Base-by-base conservation (phyloP, 2,329 filamentous ascomycete species). In the Graphilbum ipis-grandicollis region DNA sequence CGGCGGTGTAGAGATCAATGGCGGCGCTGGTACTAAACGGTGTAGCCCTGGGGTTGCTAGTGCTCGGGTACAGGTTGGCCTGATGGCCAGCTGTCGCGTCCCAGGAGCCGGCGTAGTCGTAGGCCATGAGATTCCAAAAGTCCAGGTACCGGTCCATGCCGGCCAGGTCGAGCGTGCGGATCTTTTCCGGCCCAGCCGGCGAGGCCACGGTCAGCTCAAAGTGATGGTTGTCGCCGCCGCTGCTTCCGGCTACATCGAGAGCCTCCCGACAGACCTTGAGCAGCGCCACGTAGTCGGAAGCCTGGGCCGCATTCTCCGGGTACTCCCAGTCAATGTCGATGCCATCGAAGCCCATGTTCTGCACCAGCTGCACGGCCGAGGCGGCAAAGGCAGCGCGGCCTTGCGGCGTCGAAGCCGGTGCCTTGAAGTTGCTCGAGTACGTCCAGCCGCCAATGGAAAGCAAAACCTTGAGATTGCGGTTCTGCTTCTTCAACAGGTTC, bases 391-490 rank as follows among this genome's bases (percentile, higher is more conserved):
- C 66, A 22, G 65, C 61, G 8, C 85, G 71, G 9, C 84, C 83
- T 19, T 68, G 56, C 0, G 71, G 63, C 0, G 79, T 84, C 31
- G 79, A 79, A 1, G 79, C 78, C 0, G 84, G 79, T 21, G 58
- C 60, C n/a, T 71, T 67, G 56, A 94, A 92, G 59, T 93, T 90
- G 54, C 70, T 62, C 43, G 78, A 82, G 55, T 93, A 93, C 0
- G 85, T 93, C 85, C 85, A 94, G 35, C 88, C 88, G 42, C 86
- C 86, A 43, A 94, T 82, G 37, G 79, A 85, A 5, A 94, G 68
- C 12, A 94, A 66, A 4, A 90, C 63, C 55, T 93, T 93, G 42
- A 94, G 65, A 46, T 86, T 76, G 34, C 84, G 77, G 55, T 93
- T 81, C 43, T 68, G 64, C 44, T 73, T 71, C 62, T 94, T 94